Base-by-base conservation (phyloP, 2,329 filamentous ascomycete genomes). In the Dothideomycetidae sp. region DNA sequence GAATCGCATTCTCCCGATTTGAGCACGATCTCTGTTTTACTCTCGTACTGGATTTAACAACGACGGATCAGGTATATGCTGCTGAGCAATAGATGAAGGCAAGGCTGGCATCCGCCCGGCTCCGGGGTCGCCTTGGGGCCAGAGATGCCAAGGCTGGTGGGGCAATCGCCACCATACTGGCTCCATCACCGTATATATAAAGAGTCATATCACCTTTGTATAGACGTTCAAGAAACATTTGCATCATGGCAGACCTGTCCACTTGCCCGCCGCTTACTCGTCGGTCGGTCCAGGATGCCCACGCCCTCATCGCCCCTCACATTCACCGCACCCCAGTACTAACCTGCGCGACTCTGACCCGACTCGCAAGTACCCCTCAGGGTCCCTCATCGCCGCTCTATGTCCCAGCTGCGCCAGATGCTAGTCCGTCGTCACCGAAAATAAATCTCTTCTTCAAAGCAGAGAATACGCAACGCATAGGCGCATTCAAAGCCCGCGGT, bases 401-500 rank as follows among this genome's bases (percentile, higher is more conserved):
- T 19, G 7, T 13, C 4, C 36, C 36, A 3, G n/a, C 29, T 5
- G n/a, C 17, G 3, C 29, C 36, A 2, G 18, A 21, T n/a, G 36
- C 36, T 13, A 19, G 30, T 10, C 43, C 76, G 0, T 73, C 79
- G 1, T 62, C 55, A 3, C 84, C 84, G 0, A 71, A 62, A 34
- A 62, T 93, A 28, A 67, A 74, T 10, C 67, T 96, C 36, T 90
- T 82, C 65, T 93, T 96, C 71, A 96, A 96, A 64, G 92, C 84
- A 58, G 88, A 96, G 66, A 94, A 94, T 58, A 65, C 83, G 41
- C 90, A 96, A 64, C 75, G 76, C 39, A 75, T 92, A 38, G 90
- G 88, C 36, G 88, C 88, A 1, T 96, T 96, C 66, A 96, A 96
- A 62, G 80, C 76, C 11, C 68, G 88, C 5, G 90, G 88, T 4